These are phyloP conservation scores for Venturia asperata DNA, from an alignment of 2,329 filamentous ascomycete genomes.

Conservation along the genomic window DNA sequence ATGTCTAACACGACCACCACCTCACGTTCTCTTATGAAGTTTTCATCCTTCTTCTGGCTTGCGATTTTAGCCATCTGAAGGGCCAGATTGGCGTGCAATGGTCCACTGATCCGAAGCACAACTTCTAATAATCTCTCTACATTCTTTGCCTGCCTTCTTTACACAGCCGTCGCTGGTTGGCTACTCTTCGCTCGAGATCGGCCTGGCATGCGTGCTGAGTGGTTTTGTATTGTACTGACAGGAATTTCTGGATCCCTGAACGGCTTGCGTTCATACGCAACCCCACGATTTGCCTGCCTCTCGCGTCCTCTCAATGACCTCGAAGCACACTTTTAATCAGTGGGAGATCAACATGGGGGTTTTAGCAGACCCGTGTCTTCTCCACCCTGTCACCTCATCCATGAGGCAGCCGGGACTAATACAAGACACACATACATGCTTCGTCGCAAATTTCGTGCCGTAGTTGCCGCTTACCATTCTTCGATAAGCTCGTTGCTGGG, in stretches of 20 bases:
- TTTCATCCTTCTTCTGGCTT: not conserved
- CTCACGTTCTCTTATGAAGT: not conserved
- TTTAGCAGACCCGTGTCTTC: conserved; percentile 20
- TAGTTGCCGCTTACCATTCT: conserved; percentile 30
- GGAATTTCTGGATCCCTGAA: not conserved
- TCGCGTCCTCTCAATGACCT: conserved; percentile 19
- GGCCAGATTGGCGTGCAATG: not conserved
- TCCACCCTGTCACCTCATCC: conserved; percentile 18
- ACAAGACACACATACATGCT: conserved; percentile 16
- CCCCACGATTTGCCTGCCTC: conserved; percentile 18
- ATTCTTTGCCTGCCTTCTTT: not conserved
- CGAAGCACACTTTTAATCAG: conserved; percentile 14
- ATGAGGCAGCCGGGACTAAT: conserved; percentile 16
- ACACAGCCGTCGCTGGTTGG: not conserved
- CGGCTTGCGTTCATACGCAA: not conserved
- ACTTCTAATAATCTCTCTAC: not conserved
- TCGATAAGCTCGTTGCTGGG: conserved; percentile 42
- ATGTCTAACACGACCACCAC: not conserved
- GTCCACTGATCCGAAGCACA: not conserved
- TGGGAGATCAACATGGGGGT: conserved; percentile 18
- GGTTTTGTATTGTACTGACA: not conserved
- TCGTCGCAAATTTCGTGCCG: not conserved
- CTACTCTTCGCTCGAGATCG: not conserved
- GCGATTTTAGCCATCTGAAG: not conserved
- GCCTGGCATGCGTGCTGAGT: not conserved